These are phyloP conservation scores for Talaromyces wortmannii DNA, from an alignment of 495 filamentous ascomycete genomes.

Conservation along the genomic window DNA sequence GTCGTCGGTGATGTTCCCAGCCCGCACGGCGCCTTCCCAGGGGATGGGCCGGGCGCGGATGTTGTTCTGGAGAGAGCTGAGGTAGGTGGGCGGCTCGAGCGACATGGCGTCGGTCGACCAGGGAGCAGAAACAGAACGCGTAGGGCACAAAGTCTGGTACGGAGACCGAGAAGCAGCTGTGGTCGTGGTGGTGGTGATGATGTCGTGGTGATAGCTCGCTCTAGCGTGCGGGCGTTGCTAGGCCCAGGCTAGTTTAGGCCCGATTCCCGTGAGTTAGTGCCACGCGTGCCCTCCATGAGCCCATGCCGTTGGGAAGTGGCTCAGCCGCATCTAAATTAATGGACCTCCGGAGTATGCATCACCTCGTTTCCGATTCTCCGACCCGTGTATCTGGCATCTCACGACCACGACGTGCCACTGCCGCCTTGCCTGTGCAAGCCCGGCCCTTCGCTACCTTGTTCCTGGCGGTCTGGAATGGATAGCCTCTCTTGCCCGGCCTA, in stretches of 20 bases:
- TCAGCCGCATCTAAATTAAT: neutral
- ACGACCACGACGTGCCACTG: neutral
- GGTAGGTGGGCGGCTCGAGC: conserved; percentile 84
- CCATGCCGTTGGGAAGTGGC: neutral
- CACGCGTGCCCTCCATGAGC: neutral
- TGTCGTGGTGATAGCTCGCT: neutral
- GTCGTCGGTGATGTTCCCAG: conserved; percentile 86
- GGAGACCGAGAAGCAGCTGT: neutral
- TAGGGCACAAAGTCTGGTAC: neutral
- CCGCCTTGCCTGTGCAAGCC: neutral
- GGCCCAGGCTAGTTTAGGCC: too few species aligned
- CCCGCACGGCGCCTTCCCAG: conserved; percentile 95
- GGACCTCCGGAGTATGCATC: neutral
- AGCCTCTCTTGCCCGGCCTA: neutral
- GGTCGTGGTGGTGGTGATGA: neutral
- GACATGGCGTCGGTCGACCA: conserved; percentile 52
- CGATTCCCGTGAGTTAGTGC: neutral
- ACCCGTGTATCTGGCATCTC: neutral
- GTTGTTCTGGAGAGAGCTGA: conserved; percentile 87
- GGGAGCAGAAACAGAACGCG: neutral
- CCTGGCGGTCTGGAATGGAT: neutral
- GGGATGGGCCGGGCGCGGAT: conserved; percentile 90
- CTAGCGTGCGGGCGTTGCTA: too few species aligned
- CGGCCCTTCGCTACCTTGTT: too few species aligned
- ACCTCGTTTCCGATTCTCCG: neutral